Evolutionary conservation across 1,284 basidiomycete species (phyloP).

Genomic region (Caloboletus inedulis): DNA sequence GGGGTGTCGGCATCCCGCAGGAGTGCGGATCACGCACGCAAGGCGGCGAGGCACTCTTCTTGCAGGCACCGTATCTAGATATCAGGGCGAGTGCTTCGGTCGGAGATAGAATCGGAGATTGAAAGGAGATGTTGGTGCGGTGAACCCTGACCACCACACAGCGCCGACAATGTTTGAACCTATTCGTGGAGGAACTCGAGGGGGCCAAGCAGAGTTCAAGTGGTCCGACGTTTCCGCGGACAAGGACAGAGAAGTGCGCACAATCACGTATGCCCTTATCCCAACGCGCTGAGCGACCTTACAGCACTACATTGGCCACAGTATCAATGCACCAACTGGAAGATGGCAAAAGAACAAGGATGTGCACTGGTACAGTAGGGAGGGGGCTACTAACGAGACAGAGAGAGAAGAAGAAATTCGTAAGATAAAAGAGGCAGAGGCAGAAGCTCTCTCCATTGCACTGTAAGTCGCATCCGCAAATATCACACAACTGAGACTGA

Average conservation of each 20-base stretch:
- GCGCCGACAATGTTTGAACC: slow-evolving; percentile 67
- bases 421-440: slow-evolving; percentile 81
- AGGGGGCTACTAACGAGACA: slow-evolving; percentile 41
- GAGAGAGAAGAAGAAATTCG: slow-evolving; percentile 69
- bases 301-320: slow-evolving; percentile 88
- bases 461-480: slow-evolving; percentile 48
- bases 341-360: slow-evolving; percentile 96
- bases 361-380: slow-evolving; percentile 88
- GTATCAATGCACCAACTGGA: slow-evolving; percentile 88
- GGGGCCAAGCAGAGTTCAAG: slow-evolving; percentile 89
- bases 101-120: slow-evolving; percentile 21
- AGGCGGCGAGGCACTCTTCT: background rate
- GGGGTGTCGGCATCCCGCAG: slow-evolving; percentile 21
- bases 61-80: slow-evolving; percentile 14
- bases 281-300: slow-evolving; percentile 2
- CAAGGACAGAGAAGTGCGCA: slow-evolving; percentile 81
- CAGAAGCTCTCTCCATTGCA: slow-evolving; percentile 78
- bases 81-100: slow-evolving; percentile 8
- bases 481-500: background rate
- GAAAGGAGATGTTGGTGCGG: slow-evolving; percentile 7
- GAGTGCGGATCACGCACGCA: slow-evolving; percentile 22
- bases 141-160: background rate
- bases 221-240: slow-evolving; percentile 88
- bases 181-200: slow-evolving; percentile 79
- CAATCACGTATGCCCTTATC: background rate